phyloP scores from a whole-genome alignment of 1,284 basidiomycete species.

The Ganoderma multipileum region DNA sequence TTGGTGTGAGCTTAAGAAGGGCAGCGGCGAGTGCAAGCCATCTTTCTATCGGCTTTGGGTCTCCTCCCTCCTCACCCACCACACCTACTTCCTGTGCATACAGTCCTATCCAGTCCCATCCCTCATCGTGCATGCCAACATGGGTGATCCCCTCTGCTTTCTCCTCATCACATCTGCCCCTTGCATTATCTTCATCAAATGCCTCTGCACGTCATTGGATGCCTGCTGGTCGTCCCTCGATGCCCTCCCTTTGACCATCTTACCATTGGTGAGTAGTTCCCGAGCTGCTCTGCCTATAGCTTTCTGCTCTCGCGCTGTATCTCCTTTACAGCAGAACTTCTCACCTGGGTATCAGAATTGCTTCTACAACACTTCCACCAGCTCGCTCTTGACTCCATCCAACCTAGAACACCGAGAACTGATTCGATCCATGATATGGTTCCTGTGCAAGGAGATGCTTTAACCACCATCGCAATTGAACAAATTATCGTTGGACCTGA shows the following conservation, averaged over 20 bases:
- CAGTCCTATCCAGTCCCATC: slow-evolving; percentile 50
- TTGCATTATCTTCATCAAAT: slow-evolving; percentile 43
- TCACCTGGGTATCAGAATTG: slow-evolving; percentile 51
- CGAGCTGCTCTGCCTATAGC: slow-evolving; percentile 38
- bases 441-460: slow-evolving; percentile 70
- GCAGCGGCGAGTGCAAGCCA: slow-evolving; percentile 48
- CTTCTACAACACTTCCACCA: slow-evolving; percentile 57
- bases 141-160: slow-evolving; percentile 46
- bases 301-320: slow-evolving; percentile 42
- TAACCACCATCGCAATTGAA: slow-evolving; percentile 61
- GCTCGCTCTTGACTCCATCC: slow-evolving; percentile 49
- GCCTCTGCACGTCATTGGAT: slow-evolving; percentile 42
- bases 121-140: slow-evolving; percentile 34
- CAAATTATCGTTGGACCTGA: slow-evolving; percentile 51
- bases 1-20: slow-evolving; percentile 42
- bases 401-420: slow-evolving; percentile 68
- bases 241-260: slow-evolving; percentile 7
- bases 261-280: slow-evolving; percentile 33
- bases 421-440: slow-evolving; percentile 63
- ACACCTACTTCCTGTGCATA: slow-evolving; percentile 48
- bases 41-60: slow-evolving; percentile 43
- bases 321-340: slow-evolving; percentile 50
- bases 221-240: slow-evolving; percentile 13
- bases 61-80: slow-evolving; percentile 37
- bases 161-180: slow-evolving; percentile 42